A percentile compares a stretch with the other conserved stretches of the same genome.
phyloP scores from a whole-genome alignment of 1,284 basidiomycete genomes.

The Phylloboletellus chloephorus region DNA sequence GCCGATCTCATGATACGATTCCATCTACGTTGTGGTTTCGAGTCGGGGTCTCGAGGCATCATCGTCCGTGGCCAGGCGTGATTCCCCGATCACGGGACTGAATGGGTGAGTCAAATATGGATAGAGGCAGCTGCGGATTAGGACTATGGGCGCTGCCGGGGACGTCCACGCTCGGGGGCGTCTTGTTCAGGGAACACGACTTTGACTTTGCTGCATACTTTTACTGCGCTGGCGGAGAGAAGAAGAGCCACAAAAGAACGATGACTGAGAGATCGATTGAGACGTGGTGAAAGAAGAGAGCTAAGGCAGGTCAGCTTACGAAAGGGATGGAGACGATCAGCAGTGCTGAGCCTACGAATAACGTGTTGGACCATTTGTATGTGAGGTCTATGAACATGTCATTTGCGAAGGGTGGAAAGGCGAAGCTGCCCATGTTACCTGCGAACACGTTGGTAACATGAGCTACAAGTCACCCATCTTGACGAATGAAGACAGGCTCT shows the following conservation, averaged over 20 bases:
- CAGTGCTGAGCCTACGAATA: constrained; percentile 58
- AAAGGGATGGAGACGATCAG: constrained; percentile 62
- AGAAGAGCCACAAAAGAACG: constrained; percentile 63
- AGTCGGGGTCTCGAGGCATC: neutral
- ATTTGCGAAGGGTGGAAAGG: constrained; percentile 59
- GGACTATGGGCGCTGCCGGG: neutral
- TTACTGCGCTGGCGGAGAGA: constrained; percentile 53
- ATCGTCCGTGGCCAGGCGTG: constrained; percentile 12
- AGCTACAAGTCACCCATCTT: neutral
- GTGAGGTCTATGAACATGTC: constrained; percentile 55
- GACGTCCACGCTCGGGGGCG: neutral
- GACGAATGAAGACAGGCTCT: constrained; percentile 59
- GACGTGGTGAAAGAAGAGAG: neutral
- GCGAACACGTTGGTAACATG: neutral
- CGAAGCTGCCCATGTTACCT: constrained; percentile 56
- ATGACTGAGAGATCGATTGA: constrained; percentile 31
- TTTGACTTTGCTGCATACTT: constrained; percentile 44
- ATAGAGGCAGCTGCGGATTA: neutral
- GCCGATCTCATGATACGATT: constrained; percentile 8
- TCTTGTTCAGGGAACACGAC: constrained; percentile 28
- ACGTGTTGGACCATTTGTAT: constrained; percentile 64
- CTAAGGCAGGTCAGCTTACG: constrained; percentile 33
- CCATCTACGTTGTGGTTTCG: too few relatives aligned
- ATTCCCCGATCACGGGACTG: constrained; percentile 5
- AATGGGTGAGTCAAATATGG: neutral